phyloP scores from a whole-genome alignment of 257 asterid species.

The Jaltomata sinuosa region DNA sequence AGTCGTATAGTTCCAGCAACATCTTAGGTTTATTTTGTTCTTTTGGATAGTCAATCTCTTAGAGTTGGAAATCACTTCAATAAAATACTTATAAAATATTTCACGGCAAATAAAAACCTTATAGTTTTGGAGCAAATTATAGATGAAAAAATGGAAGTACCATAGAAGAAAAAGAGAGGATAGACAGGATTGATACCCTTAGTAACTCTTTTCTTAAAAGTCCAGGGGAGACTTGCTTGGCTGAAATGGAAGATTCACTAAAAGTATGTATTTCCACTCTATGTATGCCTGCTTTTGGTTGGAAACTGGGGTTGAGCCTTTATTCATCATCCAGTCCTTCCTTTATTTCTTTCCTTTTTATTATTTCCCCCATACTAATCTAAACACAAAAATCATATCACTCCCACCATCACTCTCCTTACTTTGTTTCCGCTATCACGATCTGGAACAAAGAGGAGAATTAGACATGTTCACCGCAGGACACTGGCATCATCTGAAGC shows the following conservation, averaged over 20 bases:
- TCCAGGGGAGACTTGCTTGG: not conserved
- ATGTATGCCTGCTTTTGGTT: not conserved
- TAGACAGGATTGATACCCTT: not conserved
- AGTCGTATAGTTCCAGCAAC: not conserved
- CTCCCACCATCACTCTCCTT: not conserved
- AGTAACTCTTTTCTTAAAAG: not conserved
- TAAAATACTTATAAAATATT: not conserved
- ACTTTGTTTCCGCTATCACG: not conserved
- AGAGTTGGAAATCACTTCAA: not conserved
- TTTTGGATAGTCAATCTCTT: not conserved
- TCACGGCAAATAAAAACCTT: not conserved
- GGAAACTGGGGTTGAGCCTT: not conserved
- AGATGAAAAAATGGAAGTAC: not conserved
- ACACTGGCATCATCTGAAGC: not conserved
- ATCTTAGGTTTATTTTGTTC: not conserved
- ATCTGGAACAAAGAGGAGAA: not conserved
- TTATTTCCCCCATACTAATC: not conserved
- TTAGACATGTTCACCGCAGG: not conserved
- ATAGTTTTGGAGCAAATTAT: not conserved
- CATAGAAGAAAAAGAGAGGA: not conserved
- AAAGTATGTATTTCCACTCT: not conserved
- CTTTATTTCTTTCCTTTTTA: not conserved
- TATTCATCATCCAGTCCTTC: not conserved
- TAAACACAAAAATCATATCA: not conserved
- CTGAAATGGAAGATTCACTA: not conserved